A percentile compares a stretch with the other conserved stretches of the same genome.
phyloP scores from a whole-genome alignment of 2,329 filamentous ascomycete species.

The Trematosphaeria pertusa region DNA sequence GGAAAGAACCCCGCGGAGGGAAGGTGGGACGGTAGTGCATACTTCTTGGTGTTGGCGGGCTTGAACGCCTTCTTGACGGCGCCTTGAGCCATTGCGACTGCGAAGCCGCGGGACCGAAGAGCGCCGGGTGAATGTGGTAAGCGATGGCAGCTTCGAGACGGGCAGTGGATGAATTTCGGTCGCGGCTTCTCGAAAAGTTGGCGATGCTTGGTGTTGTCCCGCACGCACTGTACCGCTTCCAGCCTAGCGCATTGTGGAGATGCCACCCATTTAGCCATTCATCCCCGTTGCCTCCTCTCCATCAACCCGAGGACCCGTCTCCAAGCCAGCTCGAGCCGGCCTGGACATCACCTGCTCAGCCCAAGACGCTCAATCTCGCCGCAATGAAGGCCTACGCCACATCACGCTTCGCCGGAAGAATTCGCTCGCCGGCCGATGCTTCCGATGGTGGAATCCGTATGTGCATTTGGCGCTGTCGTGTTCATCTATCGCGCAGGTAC shows the following conservation, averaged over 20 bases:
- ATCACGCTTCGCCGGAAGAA: constrained; percentile 29
- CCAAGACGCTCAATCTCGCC: not conserved
- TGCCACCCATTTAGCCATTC: constrained; percentile 36
- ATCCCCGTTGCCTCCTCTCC: constrained; percentile 20
- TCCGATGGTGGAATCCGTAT: not conserved
- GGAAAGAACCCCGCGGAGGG: not conserved
- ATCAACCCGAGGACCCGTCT: constrained; percentile 37
- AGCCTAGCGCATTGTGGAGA: constrained; percentile 27
- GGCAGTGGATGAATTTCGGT: constrained; percentile 14
- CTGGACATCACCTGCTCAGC: not conserved
- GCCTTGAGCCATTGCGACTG: constrained; percentile 55
- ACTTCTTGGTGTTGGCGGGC: constrained; percentile 49
- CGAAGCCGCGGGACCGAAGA: not conserved
- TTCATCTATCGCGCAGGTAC: constrained; percentile 12
- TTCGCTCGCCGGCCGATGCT: constrained; percentile 18
- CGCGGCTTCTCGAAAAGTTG: constrained; percentile 22
- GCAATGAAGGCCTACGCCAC: not conserved
- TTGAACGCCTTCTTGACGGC: constrained; percentile 54
- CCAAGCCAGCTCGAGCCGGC: constrained; percentile 21
- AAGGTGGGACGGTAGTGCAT: constrained; percentile 16
- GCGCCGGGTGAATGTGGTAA: no score
- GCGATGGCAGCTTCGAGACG: no score
- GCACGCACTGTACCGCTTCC: constrained; percentile 11
- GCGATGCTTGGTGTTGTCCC: constrained; percentile 14
- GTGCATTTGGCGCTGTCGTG: constrained; percentile 7